Base-by-base conservation (phyloP, 2,329 filamentous ascomycete genomes). In the Paecilomyces sp. region DNA sequence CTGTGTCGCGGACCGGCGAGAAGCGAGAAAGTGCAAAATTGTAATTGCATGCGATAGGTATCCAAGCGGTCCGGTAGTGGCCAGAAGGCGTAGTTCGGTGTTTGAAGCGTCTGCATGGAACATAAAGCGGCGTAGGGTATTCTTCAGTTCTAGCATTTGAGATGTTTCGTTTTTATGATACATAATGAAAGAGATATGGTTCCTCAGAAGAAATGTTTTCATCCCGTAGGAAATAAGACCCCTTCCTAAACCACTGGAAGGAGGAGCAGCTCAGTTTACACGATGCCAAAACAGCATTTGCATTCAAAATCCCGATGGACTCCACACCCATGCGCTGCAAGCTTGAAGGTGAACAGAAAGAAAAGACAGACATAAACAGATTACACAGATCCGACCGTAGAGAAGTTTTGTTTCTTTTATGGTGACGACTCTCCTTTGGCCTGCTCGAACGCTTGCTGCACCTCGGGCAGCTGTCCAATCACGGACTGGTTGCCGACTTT, bases 401-500 rank as follows among this genome's bases (percentile, higher is more conserved):
- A 55, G 12, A 51, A 22, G 50, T 28, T 34, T 53, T 4, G 6
- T 28, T 28, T 28, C 3, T 28, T 51, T 24, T 8, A 47, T 47
- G 41, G n/a, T 47, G 41, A 47, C 9, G 41, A 8, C 13, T 47
- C 41, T 18, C 18, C 52, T 65, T 71, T 72, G 54, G 67, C 69
- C 57, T 67, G 62, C 66, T 74, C 64, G 60, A 78, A 74, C 24
- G 75, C 70, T 61, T 72, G 64, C 58, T 73, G 65, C 31, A 78
- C 70, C 60, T 76, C 67, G 7, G 73, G 69, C 47, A 73, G 57
- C 59, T 67, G 65, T 13, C 67, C 70, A 56, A 77, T 70, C 58
- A 72, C 66, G 15, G 74, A 74, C 66, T 83, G 79, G 15, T 86
- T 88, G 6, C 82, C 83, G 66, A 93, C 88, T 72, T 84, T 85